Conservation (phyloP, 2,329 filamentous ascomycete species). For the Drechslerella stenobrocha region DNA sequence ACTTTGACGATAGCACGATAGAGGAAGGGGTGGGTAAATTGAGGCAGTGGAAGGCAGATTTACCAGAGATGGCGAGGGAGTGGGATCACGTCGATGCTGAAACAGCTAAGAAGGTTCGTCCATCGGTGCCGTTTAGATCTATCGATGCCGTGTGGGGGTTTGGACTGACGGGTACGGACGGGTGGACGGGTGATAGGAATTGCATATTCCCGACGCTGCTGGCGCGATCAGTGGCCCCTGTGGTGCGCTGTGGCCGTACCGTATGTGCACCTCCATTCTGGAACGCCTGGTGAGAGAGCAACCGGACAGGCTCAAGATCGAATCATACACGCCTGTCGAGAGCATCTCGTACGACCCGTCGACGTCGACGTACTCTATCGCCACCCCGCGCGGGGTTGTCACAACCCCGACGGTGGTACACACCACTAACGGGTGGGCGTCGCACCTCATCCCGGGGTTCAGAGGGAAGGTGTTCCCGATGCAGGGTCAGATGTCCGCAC, state of each 20-base stretch:
- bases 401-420: constrained; percentile 62
- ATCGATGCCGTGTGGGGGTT: too few relatives aligned
- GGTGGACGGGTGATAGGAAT: constrained; percentile 32
- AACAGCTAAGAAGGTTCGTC: constrained; percentile 54
- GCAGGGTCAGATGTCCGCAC: constrained; percentile 61
- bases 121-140: constrained; percentile 35
- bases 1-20: constrained; percentile 56
- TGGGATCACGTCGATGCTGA: constrained; percentile 55
- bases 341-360: constrained; percentile 57
- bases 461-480: constrained; percentile 58
- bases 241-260: constrained; percentile 61
- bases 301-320: constrained; percentile 44
- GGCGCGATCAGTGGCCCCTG: constrained; percentile 55
- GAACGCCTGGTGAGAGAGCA: constrained; percentile 56
- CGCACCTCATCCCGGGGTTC: constrained; percentile 61
- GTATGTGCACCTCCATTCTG: constrained; percentile 60
- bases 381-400: constrained; percentile 59
- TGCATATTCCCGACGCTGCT: constrained; percentile 48
- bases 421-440: constrained; percentile 63
- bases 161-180: not conserved
- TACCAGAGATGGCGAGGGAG: constrained; percentile 57
- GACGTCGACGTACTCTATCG: constrained; percentile 57
- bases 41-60: constrained; percentile 54
- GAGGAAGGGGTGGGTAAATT: constrained; percentile 54
- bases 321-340: constrained; percentile 53